A percentile compares a stretch with the other conserved stretches of the same genome.
These are phyloP conservation scores for Globisporangium takayamanum DNA, from an alignment of 352 stramenopile genomes.

Conservation along the genomic window DNA sequence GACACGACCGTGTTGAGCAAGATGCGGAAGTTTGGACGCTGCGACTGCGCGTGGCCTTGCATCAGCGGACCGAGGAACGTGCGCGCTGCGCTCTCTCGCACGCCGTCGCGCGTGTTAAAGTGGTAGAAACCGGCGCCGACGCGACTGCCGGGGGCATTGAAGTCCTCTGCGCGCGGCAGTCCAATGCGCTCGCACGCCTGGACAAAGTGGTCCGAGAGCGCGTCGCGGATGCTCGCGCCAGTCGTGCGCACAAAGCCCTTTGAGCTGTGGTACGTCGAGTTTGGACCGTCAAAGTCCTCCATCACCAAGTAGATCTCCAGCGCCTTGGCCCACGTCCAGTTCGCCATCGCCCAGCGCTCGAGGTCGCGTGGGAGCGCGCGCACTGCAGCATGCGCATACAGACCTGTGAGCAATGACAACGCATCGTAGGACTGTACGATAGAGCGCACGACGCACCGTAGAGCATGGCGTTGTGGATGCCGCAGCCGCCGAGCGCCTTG, in stretches of 20 bases:
- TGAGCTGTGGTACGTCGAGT: slow-evolving; percentile 44
- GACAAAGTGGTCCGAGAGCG: slow-evolving; percentile 43
- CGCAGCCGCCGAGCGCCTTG: slow-evolving; percentile 81
- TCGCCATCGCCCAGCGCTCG: slow-evolving; percentile 59
- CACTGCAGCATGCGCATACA: slow-evolving; percentile 25
- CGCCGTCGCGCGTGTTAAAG: slow-evolving; percentile 80
- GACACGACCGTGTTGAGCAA: slow-evolving; percentile 52
- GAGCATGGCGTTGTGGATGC: slow-evolving; percentile 90
- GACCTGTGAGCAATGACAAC: background rate
- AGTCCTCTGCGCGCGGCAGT: slow-evolving; percentile 56
- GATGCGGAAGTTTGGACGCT: slow-evolving; percentile 39
- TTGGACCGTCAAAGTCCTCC: slow-evolving; percentile 62
- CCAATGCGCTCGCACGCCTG: slow-evolving; percentile 43
- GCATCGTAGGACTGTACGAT: too few species aligned
- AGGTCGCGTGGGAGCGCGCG: slow-evolving; percentile 68
- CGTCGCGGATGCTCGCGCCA: slow-evolving; percentile 20
- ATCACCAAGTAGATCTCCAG: slow-evolving; percentile 65
- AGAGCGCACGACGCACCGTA: slow-evolving; percentile 39
- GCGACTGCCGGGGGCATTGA: slow-evolving; percentile 71
- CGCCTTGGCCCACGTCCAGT: slow-evolving; percentile 74
- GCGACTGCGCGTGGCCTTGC: slow-evolving; percentile 21
- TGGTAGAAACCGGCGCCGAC: slow-evolving; percentile 79
- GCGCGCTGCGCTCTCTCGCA: slow-evolving; percentile 76
- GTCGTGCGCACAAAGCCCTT: slow-evolving; percentile 58
- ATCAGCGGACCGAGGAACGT: slow-evolving; percentile 61